Evolutionary conservation across 2,329 filamentous ascomycete species (phyloP).

Genomic region (Pseudogymnoascus sp.): DNA sequence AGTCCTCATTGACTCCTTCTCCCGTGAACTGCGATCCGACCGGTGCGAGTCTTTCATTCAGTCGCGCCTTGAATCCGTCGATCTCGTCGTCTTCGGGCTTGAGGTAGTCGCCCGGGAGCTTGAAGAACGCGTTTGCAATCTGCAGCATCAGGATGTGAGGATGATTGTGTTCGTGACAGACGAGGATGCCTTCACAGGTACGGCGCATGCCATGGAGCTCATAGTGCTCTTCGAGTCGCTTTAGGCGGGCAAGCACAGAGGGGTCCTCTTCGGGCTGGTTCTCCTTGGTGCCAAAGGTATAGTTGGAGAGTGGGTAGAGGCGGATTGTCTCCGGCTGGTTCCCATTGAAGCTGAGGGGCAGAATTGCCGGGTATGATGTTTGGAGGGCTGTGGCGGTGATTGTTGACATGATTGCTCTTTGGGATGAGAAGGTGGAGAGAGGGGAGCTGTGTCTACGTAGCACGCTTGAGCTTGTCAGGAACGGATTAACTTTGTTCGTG

Average conservation of each 20-base stretch:
- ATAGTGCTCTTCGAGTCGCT: conserved; percentile 95
- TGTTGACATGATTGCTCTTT: conserved; percentile 59
- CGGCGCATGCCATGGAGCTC: conserved; percentile 87
- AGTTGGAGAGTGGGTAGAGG: conserved; percentile 92
- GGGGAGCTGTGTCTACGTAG: neutral
- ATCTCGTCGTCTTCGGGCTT: conserved; percentile 83
- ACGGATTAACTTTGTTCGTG: conserved; percentile 3
- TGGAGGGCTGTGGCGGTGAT: conserved; percentile 68
- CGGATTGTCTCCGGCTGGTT: conserved; percentile 86
- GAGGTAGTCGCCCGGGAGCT: conserved; percentile 93
- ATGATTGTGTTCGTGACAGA: conserved; percentile 98
- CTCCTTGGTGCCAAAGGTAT: conserved; percentile 98
- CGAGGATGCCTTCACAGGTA: conserved; percentile 91
- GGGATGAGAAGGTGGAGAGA: conserved; percentile 2
- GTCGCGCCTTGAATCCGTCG: conserved; percentile 82
- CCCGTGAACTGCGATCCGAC: conserved; percentile 75
- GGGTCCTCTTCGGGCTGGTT: conserved; percentile 97
- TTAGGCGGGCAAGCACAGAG: conserved; percentile 83
- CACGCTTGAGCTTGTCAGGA: conserved; percentile 5
- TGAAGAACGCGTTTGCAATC: conserved; percentile 99
- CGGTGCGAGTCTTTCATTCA: conserved; percentile 89
- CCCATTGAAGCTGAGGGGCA: conserved; percentile 75
- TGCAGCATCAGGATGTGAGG: conserved; percentile 98
- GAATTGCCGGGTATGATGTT: conserved; percentile 68
- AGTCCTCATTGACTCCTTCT: conserved; percentile 83